Evolutionary conservation across 805 yeast species (phyloP).

Genomic region (Pichia nanzhaoensis): DNA sequence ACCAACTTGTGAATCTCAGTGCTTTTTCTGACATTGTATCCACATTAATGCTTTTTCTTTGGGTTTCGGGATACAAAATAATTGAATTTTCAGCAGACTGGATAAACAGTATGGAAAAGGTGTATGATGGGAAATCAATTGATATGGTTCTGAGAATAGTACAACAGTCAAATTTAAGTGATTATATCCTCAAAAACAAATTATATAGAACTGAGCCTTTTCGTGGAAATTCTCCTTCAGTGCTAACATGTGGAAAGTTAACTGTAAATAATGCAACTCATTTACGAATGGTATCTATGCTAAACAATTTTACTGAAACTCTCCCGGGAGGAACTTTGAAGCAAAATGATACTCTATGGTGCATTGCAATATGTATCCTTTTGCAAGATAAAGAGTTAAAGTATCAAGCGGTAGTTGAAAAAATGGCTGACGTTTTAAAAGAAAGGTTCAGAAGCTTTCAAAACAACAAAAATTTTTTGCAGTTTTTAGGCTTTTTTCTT

Average conservation of each 20-base stretch:
- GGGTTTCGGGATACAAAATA: conserved; percentile 5
- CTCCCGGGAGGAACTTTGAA: background rate
- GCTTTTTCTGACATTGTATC: conserved; percentile 1
- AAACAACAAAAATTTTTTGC: background rate
- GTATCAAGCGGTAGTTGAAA: background rate
- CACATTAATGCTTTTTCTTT: conserved; percentile 9
- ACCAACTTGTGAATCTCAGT: background rate
- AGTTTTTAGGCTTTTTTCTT: background rate
- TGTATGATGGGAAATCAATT: background rate
- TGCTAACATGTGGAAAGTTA: background rate
- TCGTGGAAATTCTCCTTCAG: too few species aligned
- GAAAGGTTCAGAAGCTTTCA: background rate
- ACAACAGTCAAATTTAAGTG: background rate
- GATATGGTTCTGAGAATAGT: background rate
- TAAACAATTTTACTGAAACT: background rate
- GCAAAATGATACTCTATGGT: background rate
- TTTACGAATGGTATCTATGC: background rate
- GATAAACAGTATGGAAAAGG: background rate
- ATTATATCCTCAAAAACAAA: conserved; percentile 3
- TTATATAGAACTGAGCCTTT: background rate
- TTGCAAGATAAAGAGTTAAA: background rate
- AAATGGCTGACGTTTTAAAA: background rate
- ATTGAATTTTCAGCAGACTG: background rate
- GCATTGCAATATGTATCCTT: background rate
- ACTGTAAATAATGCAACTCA: background rate